Percentiles rank a stretch among this genome's conserved stretches.
These are phyloP conservation scores for Amaranthus tricolor DNA, from an alignment of 179 eudicot genomes.

Conservation along the genomic window DNA sequence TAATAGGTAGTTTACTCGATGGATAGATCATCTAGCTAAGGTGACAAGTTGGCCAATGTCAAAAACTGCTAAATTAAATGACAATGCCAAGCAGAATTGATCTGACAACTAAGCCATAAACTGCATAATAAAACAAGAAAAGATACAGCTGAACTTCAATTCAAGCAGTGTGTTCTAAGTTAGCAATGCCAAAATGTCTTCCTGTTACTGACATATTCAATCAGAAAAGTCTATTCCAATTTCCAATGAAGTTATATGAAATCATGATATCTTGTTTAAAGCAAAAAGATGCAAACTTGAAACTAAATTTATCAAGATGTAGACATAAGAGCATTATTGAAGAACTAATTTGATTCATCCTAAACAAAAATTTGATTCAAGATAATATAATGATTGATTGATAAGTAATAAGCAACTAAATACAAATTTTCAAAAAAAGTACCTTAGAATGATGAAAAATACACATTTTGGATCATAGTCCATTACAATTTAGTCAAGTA, in stretches of 20 bases:
- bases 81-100: constrained; percentile 5
- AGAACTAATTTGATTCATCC: constrained; percentile 11
- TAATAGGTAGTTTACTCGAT: too few relatives aligned
- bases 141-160: background rate
- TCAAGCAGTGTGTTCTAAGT: constrained; percentile 6
- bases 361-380: constrained; percentile 22
- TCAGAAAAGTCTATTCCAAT: background rate
- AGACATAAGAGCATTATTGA: background rate
- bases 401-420: constrained; percentile 20
- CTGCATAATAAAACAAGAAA: constrained; percentile 6
- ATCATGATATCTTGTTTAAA: background rate
- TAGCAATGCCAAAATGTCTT: background rate
- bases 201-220: constrained; percentile 8
- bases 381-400: constrained; percentile 4
- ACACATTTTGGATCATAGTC: constrained; percentile 19
- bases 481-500: constrained; percentile 6
- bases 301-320: background rate
- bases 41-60: constrained; percentile 3
- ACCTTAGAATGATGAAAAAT: constrained; percentile 2
- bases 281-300: background rate
- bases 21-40: background rate
- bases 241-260: background rate
- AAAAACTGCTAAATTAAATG: constrained; percentile 7
- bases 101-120: constrained; percentile 12
- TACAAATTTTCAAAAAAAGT: constrained; percentile 18